Conservation (phyloP, 225 moss, liverwort and hornwort species). For the Polytrichum commune region DNA sequence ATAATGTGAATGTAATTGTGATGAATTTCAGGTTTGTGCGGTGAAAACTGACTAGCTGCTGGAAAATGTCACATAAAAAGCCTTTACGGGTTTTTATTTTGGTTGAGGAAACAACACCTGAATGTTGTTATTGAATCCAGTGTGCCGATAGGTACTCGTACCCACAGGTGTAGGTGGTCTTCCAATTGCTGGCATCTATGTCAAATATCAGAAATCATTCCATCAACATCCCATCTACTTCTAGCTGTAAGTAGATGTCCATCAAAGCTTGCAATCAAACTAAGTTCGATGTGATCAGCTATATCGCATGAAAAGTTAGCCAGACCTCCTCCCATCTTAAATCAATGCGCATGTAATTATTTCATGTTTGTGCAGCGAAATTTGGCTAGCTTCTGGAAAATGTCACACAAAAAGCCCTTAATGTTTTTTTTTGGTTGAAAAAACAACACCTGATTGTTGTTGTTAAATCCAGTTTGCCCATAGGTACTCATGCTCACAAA, state of each 20-base stretch:
- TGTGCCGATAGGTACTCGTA: slow-evolving; percentile 16
- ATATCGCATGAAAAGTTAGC: neutral
- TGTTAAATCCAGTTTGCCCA: slow-evolving; percentile 2
- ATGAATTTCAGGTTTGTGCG: neutral
- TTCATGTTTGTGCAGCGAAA: neutral
- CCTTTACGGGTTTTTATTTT: neutral
- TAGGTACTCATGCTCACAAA: slow-evolving; percentile 24
- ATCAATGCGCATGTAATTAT: neutral
- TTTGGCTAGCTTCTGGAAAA: neutral
- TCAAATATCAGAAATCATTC: neutral
- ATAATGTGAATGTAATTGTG: no score
- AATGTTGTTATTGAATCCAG: slow-evolving; percentile 14
- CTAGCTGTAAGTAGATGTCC: no score
- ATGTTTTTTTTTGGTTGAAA: neutral
- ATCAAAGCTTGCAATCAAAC: no score
- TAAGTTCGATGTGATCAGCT: no score
- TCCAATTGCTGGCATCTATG: slow-evolving; percentile 19
- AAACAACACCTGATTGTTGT: slow-evolving; percentile 33
- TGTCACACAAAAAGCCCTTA: neutral
- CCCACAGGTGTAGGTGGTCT: slow-evolving; percentile 21
- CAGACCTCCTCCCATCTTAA: neutral
- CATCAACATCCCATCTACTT: no score
- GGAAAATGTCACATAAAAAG: neutral
- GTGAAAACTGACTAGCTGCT: neutral
- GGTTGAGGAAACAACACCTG: slow-evolving; percentile 22